Conservation (phyloP, 345 rosid genomes). For the Euphorbia lathyris region DNA sequence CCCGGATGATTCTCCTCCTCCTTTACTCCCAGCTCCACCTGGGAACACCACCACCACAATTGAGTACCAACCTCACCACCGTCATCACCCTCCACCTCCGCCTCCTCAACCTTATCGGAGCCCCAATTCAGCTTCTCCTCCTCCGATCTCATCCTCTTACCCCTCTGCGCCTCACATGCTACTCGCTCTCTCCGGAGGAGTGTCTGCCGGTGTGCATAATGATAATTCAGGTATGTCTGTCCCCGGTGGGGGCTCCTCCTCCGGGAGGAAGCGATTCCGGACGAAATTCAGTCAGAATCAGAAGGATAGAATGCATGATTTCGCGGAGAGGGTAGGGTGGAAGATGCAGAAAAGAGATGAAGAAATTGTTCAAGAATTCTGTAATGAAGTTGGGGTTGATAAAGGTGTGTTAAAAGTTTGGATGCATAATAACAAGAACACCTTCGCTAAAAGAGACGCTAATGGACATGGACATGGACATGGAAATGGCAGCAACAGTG, state of each 20-base stretch:
- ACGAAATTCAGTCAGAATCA: conserved; percentile 29
- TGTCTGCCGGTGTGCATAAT: conserved; percentile 13
- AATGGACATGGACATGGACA: conserved; percentile 11
- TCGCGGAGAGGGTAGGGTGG: conserved; percentile 76
- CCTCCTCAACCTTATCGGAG: conserved; percentile 20
- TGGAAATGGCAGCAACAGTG: conserved; percentile 3
- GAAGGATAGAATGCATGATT: conserved; percentile 24
- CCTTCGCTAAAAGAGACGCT: conserved; percentile 39
- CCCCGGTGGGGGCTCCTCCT: neutral
- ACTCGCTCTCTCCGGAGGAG: conserved; percentile 21
- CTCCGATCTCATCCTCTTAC: conserved; percentile 38
- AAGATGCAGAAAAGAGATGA: conserved; percentile 81
- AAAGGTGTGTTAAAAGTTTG: conserved; percentile 74
- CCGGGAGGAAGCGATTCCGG: conserved; percentile 24
- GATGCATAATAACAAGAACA: conserved; percentile 96
- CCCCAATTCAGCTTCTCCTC: conserved; percentile 30
- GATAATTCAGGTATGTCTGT: conserved; percentile 7
- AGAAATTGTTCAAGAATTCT: conserved; percentile 53
- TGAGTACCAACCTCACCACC: conserved; percentile 36
- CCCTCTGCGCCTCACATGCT: conserved; percentile 38
- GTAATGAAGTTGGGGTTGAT: conserved; percentile 68
- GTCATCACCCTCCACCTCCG: conserved; percentile 30
- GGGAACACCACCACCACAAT: conserved; percentile 23
- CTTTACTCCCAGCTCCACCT: neutral
- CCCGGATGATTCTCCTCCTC: conserved; percentile 22